Percentiles rank a stretch among this genome's conserved stretches.
phyloP scores from a whole-genome alignment of 2,329 filamentous ascomycete genomes.

The Rhinocladiella similis region DNA sequence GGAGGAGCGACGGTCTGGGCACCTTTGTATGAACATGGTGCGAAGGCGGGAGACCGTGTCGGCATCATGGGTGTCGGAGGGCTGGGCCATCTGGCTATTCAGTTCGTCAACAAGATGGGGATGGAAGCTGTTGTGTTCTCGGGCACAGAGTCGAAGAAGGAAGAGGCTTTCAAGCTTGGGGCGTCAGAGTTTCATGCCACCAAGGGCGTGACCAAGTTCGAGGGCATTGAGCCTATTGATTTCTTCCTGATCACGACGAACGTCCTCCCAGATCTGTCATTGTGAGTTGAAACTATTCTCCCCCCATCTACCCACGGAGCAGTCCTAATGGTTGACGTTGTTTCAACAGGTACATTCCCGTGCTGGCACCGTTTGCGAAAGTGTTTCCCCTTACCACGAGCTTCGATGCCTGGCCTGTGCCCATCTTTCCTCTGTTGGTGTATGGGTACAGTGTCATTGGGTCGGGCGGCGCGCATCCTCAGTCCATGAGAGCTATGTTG shows the following conservation, averaged over 20 bases:
- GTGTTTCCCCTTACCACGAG: slow-evolving; percentile 39
- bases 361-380: slow-evolving; percentile 34
- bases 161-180: slow-evolving; percentile 64
- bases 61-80: slow-evolving; percentile 76
- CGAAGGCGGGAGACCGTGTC: slow-evolving; percentile 39
- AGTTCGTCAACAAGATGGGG: slow-evolving; percentile 75
- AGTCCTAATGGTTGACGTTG: no score
- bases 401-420: slow-evolving; percentile 17
- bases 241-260: slow-evolving; percentile 42
- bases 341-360: slow-evolving; percentile 27
- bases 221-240: slow-evolving; percentile 17
- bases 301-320: neutral
- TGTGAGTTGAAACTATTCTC: slow-evolving; percentile 27
- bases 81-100: slow-evolving; percentile 73
- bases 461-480: slow-evolving; percentile 39
- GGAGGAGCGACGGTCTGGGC: slow-evolving; percentile 26
- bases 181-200: slow-evolving; percentile 64
- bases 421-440: slow-evolving; percentile 11
- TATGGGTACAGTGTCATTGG: slow-evolving; percentile 17
- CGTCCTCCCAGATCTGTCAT: slow-evolving; percentile 40
- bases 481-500: slow-evolving; percentile 64
- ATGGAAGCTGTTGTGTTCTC: slow-evolving; percentile 60
- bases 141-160: slow-evolving; percentile 63
- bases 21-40: slow-evolving; percentile 18
- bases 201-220: slow-evolving; percentile 41